Evolutionary conservation across 192 early-diverging fungal species (phyloP), one percentile per base, ranked within the genome.

Genomic region (Coemansia umbellata): DNA sequence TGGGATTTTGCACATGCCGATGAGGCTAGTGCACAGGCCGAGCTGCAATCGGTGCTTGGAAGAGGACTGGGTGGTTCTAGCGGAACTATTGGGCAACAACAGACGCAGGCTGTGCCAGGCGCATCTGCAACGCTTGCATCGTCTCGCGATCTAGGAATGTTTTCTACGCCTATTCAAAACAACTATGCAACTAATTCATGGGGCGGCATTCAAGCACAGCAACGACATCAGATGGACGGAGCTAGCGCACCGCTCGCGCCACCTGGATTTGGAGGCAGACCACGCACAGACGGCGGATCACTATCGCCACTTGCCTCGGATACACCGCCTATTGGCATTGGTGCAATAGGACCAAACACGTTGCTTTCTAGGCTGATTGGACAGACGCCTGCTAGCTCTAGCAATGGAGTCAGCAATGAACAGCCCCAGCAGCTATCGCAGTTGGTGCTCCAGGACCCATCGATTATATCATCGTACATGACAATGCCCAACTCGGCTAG

Each of bases 121-220:
- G 40, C 17, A 2, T 47, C 21, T 1, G 47, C 58, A 0, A 43
- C 54, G 24, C 53, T 74, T 57, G 52, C 50, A 10, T 62, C 60
- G 14, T 74, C 71, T 51, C 71, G 71, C 40, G 64, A 74, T 18
- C 55, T 74, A 24, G 71, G 71, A 17, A 52, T 74, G 55, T 74
- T 74, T 48, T 57, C 64, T 7, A 67, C 71, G 2, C 71, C 71
- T 4, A 50, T 64, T 14, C 63, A 54, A 3, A 41, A 28, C 19
- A 52, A 54, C 31, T 65, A 66, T 19, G 37, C 43, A n/a, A 43
- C 37, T 7, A 35, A 45, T 7, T 58, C 55, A 11, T 66, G 63
- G 63, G 51, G 55, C n/a, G 21, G 32, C 22, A 17, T 43, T n/a
- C 57, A 48, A 33, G 8, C 48, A 6, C 53, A 31, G 26, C 42